Evolutionary conservation across 148 eudicot species (phyloP).

Genomic region (Vaccinium darrowii): DNA sequence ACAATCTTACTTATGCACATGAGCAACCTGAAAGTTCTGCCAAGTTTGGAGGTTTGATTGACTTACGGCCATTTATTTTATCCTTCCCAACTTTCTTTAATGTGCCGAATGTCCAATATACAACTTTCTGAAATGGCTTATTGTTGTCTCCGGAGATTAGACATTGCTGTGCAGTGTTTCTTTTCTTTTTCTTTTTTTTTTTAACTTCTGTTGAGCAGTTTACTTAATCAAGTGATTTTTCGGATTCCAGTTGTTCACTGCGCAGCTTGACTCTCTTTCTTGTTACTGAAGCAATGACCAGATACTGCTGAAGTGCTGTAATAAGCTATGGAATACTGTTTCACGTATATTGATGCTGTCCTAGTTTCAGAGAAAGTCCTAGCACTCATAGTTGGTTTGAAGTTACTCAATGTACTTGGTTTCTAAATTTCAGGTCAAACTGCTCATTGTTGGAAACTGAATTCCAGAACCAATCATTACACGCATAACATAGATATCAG

Average conservation of each 20-base stretch:
- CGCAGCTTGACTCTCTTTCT: not conserved
- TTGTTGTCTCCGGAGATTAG: not conserved
- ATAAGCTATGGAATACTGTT: not conserved
- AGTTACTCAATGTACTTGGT: not conserved
- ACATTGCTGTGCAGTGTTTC: not conserved
- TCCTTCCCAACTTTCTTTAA: not conserved
- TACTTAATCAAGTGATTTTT: not conserved
- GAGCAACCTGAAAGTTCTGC: slow-evolving; percentile 81
- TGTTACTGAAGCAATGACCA: not conserved
- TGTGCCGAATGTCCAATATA: not conserved
- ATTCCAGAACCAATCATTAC: not conserved
- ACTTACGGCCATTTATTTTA: slow-evolving; percentile 15
- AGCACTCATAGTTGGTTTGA: not conserved
- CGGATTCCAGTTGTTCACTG: not conserved
- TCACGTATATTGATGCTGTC: not conserved
- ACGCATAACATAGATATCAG: not conserved
- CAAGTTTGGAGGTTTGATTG: slow-evolving; percentile 74
- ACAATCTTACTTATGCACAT: slow-evolving; percentile 83
- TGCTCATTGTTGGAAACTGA: not conserved
- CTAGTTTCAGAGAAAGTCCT: not conserved
- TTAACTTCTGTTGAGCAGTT: not conserved
- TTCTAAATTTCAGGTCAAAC: not conserved
- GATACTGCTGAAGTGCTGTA: not conserved
- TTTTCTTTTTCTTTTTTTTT: not conserved
- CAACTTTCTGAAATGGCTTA: not conserved